A percentile compares a stretch with the other conserved stretches of the same genome.
phyloP scores from a whole-genome alignment of 768 basidiomycete species.

The Pleurotus tuber-regium region DNA sequence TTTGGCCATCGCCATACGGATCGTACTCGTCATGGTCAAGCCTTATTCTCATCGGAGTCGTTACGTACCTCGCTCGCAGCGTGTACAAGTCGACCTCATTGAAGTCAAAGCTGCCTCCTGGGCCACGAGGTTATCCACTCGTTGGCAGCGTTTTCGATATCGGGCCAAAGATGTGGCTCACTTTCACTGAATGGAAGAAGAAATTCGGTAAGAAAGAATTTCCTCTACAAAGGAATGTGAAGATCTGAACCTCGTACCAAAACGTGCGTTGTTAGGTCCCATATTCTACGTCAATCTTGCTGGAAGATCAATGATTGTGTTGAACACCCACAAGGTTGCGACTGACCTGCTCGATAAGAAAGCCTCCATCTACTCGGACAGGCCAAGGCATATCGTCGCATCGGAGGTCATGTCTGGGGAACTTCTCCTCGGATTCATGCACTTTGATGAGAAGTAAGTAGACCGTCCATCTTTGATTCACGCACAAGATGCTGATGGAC shows the following conservation, averaged over 20 bases:
- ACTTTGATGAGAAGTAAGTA: constrained; percentile 23
- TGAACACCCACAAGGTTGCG: constrained; percentile 29
- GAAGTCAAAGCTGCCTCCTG: constrained; percentile 15
- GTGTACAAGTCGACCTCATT: constrained; percentile 10
- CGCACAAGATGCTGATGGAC: no score
- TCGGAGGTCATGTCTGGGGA: constrained; percentile 26
- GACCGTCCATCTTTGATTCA: not conserved
- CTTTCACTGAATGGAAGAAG: constrained; percentile 15
- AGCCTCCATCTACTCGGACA: constrained; percentile 23
- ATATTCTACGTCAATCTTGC: constrained; percentile 31
- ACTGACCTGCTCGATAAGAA: constrained; percentile 33
- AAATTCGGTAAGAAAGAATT: constrained; percentile 15
- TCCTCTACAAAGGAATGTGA: not conserved
- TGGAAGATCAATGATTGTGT: constrained; percentile 33
- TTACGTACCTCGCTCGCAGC: not conserved
- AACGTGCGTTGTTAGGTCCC: constrained; percentile 15
- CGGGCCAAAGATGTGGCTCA: constrained; percentile 14
- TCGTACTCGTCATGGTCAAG: not conserved
- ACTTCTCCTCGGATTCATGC: constrained; percentile 21
- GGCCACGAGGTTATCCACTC: constrained; percentile 16
- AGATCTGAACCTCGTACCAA: not conserved
- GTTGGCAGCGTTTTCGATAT: constrained; percentile 21
- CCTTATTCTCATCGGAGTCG: not conserved
- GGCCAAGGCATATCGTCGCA: constrained; percentile 18
- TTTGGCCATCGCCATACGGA: not conserved